Base-by-base conservation (phyloP, 306 rosid genomes). In the Ziziphus jujuba region DNA sequence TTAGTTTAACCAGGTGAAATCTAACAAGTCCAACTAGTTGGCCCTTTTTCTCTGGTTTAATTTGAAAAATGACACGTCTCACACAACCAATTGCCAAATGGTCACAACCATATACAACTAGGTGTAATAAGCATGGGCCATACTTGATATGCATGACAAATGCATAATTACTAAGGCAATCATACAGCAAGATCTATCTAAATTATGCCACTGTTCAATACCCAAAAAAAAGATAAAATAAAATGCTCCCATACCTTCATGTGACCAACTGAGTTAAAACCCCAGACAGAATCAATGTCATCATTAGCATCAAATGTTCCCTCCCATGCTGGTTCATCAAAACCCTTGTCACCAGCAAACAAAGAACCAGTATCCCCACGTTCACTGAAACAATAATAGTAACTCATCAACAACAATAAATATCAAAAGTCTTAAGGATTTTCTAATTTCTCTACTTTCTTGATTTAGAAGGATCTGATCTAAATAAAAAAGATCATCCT, bases 201-300 rank as follows among this genome's bases (percentile, higher is more conserved):
- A 55, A 22, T 10, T 55, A 16, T 50, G 3, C 2, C 11, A 0
- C 43, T 52, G 2, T 13, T 24, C 33, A 34, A 10, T 60, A 40
- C 56, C n/a, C n/a, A n/a, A n/a, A n/a, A n/a, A 36, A 19, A 51
- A 35, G 3, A 10, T 3, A n/a, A n/a, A n/a, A n/a, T 22, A 0
- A 58, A 25, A 14, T 57, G 19, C 38, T 23, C 20, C 65, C 80
- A 71, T 67, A 91, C 97, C 91, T 87, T 91, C 38, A 76, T 62
- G 56, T 73, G 63, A 82, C 80, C 80, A 61, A 56, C 74, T 19
- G 88, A 59, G 73, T 84, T 89, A 75, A 95, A 87, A 66, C 89
- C 96, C 99, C 97, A 95, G 40, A 90, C 84, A 3, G 97, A 87
- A 79, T 91, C 96, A 67, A 91, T 17, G 34, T 95, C 97, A 69